Evolutionary conservation across 2,329 filamentous ascomycete genomes (phyloP).

Genomic region (Fusarium sp.): DNA sequence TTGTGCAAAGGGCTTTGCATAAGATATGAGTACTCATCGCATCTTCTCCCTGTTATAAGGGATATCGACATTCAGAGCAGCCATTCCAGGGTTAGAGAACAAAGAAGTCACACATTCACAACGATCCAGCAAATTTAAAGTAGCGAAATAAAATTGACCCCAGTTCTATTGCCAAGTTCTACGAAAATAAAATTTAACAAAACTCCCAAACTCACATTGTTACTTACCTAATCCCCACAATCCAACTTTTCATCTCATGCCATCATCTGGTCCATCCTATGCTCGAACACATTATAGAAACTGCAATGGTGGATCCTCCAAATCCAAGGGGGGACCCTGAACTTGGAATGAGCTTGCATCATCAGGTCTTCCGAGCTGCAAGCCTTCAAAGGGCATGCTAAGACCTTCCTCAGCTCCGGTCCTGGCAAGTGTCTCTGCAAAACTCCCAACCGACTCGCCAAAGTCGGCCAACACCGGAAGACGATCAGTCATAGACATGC

Average conservation of each 20-base stretch:
- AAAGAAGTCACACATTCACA: not conserved
- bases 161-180: not conserved
- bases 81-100: not conserved
- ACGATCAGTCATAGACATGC: fast-evolving
- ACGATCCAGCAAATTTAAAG: fast-evolving
- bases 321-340: too few relatives aligned
- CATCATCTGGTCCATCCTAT: not conserved
- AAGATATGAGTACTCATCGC: too few relatives aligned
- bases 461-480: not conserved
- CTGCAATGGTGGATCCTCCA: too few relatives aligned
- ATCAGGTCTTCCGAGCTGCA: too few relatives aligned
- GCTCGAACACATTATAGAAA: not conserved
- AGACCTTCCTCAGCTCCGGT: not conserved
- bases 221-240: not conserved
- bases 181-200: not conserved
- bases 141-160: fast-evolving
- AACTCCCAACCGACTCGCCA: fast-evolving
- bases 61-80: not conserved
- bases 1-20: too few relatives aligned
- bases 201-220: not conserved
- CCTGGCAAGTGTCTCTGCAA: not conserved
- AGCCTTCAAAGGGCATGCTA: not conserved
- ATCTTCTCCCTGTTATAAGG: too few relatives aligned
- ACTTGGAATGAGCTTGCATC: too few relatives aligned
- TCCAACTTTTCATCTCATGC: too few relatives aligned